Base-by-base conservation (phyloP, 2,329 filamentous ascomycete genomes). In the Fusarium ambrosium region DNA sequence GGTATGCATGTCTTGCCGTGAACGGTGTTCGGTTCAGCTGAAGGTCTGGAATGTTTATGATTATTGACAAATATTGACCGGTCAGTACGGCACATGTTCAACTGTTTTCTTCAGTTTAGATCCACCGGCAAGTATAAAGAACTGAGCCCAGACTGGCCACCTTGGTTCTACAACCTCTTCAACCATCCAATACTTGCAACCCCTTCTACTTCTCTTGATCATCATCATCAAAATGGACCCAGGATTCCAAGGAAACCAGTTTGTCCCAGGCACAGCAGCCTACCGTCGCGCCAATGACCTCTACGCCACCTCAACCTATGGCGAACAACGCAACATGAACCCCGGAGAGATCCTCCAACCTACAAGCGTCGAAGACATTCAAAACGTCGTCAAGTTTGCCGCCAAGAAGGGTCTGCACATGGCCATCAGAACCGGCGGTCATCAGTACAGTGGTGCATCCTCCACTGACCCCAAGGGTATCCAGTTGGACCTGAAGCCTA, bases 371-470 rank as follows among this genome's bases (percentile, higher is more conserved):
- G 77, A 85, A 22, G 87, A 88, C 60, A 75, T 80, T 13, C 72
- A 77, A 8, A 79, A 83, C 3, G 73, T 88, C 8, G 80, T 82
- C 48, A 86, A 85, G 68, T 86, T 86, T 3, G 83, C 79, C 45
- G 74, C 80, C 4, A 79, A 83, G 61, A 82, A 82, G 3, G 79
- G 86, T 18, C 43, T 16, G 7, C 82, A 85, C 4, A 81, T 88
- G 1, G 85, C 87, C 11, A 82, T 88, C 66, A 84, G 82, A 68
- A 87, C 81, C 1, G 86, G 86, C 1, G 86, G 86, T 1, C 86
- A 88, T 64, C 86, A 88, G 71, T 88, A 88, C 73, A 86, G 84
- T 61, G 86, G 86, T 22, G 86, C 86, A 14, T 87, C 83, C 0
- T 88, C 86, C 0, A 87, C 86, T 0, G 77, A 80, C 27, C 82